Base-by-base conservation (phyloP, 225 moss, liverwort and hornwort species). In the Asterella californica region DNA sequence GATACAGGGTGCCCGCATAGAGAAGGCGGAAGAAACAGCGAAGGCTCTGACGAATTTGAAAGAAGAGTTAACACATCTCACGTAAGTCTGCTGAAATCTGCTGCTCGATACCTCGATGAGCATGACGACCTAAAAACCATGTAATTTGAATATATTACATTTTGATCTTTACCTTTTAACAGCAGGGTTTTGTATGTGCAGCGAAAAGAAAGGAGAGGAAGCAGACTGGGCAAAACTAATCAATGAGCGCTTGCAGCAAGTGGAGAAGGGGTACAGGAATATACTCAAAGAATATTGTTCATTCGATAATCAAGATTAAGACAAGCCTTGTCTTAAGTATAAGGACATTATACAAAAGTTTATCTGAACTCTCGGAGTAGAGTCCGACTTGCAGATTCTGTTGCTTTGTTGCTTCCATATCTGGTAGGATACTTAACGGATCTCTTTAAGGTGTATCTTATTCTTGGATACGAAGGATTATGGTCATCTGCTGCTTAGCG, bases 1-100 rank as follows among this genome's bases (percentile, higher is more conserved):
- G 75, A 59, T 82, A 66, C 83, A 96, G 93, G 89, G 84, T 49
- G 4, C 72, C 24, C 87, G 89, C 42, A 82, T 95, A 37, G 91
- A 93, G 81, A 93, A 89, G 69, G 89, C 72, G n/a, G 93, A 96
- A 80, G 95, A 93, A 75, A 87, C 87, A 29, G 91, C 88, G 0
- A 92, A 92, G 81, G 88, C 21, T 2, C 78, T 95, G 48, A 84
- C 84, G 17, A 79, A 73, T 79, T 67, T 93, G 17, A 91, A 87
- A 79, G 91, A 91, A 27, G 93, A 92, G 10, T 79, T 96, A 22
- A 87, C 83, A 18, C 75, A 86, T 37, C 50, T 90, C 27, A 79
- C 88, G 91, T 93, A 83, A 27, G 79, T 74, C 19, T 53, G 73
- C 6, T 74, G 19, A 52, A 74, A 7, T 29, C 48, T 74, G 29